Conservation (phyloP, 2,329 filamentous ascomycete genomes). For the Verticillium tricorpus region DNA sequence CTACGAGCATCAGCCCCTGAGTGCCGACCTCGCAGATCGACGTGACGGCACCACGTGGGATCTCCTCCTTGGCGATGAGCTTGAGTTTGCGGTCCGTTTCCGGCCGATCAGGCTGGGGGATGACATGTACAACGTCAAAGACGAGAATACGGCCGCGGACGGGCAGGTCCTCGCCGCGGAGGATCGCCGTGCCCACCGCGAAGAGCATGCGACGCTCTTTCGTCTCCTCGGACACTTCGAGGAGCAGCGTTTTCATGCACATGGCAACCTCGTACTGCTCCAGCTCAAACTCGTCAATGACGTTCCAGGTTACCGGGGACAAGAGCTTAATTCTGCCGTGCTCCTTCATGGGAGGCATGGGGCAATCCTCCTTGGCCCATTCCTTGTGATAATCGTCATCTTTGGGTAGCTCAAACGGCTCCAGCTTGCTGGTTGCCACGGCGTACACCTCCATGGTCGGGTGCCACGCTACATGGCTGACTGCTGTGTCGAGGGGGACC, state of each 20-base stretch:
- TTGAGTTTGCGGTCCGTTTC: conserved; percentile 86
- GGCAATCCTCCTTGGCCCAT: conserved; percentile 68
- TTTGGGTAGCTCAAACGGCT: conserved; percentile 77
- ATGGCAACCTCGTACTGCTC: conserved; percentile 74
- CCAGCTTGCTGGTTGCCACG: conserved; percentile 61
- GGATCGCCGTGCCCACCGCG: conserved; percentile 77
- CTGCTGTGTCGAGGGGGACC: conserved; percentile 63
- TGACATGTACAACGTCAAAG: conserved; percentile 87
- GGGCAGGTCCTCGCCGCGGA: conserved; percentile 86
- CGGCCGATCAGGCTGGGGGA: conserved; percentile 78
- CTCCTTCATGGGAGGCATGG: conserved; percentile 62
- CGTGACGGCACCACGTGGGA: conserved; percentile 86
- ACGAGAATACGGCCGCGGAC: conserved; percentile 83
- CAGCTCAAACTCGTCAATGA: conserved; percentile 72
- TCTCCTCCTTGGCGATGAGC: conserved; percentile 82
- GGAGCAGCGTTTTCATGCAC: conserved; percentile 74
- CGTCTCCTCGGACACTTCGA: conserved; percentile 88
- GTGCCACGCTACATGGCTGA: conserved; percentile 73
- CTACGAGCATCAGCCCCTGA: conserved; percentile 82
- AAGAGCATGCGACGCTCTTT: conserved; percentile 81
- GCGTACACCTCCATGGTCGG: conserved; percentile 70
- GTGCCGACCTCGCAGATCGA: conserved; percentile 79
- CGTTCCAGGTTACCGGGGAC: conserved; percentile 69
- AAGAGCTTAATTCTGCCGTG: conserved; percentile 74
- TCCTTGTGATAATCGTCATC: conserved; percentile 82